These are phyloP conservation scores for Fusarium sp. DNA, from an alignment of 2,329 filamentous ascomycete genomes.

Conservation along the genomic window DNA sequence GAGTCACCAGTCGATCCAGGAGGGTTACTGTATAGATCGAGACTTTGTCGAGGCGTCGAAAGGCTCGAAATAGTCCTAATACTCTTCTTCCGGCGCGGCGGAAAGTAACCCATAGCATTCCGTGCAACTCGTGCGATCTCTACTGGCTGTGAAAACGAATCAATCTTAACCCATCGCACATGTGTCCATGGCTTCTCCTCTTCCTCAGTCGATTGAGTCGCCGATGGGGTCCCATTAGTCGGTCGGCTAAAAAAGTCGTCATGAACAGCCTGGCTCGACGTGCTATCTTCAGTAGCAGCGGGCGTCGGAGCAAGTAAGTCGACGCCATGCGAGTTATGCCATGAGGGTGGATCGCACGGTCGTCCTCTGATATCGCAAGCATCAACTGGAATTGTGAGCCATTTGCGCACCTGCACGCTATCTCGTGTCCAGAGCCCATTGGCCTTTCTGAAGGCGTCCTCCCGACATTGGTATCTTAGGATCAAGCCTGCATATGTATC, in stretches of 20 bases:
- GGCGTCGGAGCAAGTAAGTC: conserved; percentile 69
- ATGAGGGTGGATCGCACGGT: conserved; percentile 70
- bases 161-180: conserved; percentile 89
- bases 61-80: conserved; percentile 74
- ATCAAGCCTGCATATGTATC: conserved; percentile 95
- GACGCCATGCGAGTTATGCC: conserved; percentile 58
- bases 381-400: conserved; percentile 88
- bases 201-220: conserved; percentile 50
- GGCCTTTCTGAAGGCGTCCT: conserved; percentile 85
- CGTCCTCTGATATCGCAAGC: conserved; percentile 88
- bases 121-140: conserved; percentile 90
- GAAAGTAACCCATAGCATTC: conserved; percentile 89
- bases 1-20: conserved; percentile 56
- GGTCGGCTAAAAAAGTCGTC: conserved; percentile 61
- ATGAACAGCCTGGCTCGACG: conserved; percentile 45
- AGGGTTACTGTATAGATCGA: conserved; percentile 68
- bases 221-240: conserved; percentile 53
- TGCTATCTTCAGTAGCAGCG: conserved; percentile 47
- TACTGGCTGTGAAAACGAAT: conserved; percentile 77
- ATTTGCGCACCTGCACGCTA: conserved; percentile 86
- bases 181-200: conserved; percentile 86
- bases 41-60: conserved; percentile 77
- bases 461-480: conserved; percentile 89
- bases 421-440: conserved; percentile 98
- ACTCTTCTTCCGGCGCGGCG: conserved; percentile 90